Evolutionary conservation across 257 asterid genomes (phyloP).

Genomic region (Rauvolfia tetraphylla): DNA sequence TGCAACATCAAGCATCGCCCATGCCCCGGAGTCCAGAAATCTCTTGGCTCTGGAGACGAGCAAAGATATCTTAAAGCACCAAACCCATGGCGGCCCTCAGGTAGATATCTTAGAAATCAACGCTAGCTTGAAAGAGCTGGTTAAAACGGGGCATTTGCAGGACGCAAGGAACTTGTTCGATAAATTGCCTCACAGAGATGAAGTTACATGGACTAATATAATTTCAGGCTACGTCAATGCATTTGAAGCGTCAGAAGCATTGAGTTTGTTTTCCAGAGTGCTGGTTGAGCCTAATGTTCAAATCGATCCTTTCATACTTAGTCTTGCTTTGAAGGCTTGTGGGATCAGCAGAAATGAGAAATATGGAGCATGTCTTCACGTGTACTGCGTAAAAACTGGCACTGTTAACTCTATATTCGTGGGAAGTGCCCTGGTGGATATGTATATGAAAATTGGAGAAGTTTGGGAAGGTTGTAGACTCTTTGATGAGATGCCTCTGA

Average conservation of each 20-base stretch:
- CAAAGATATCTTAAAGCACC: conserved; percentile 13
- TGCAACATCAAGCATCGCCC: conserved; percentile 35
- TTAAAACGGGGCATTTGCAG: conserved; percentile 43
- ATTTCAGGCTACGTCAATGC: conserved; percentile 68
- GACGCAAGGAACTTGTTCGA: conserved; percentile 77
- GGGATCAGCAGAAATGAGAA: conserved; percentile 37
- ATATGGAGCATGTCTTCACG: conserved; percentile 59
- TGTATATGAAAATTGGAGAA: conserved; percentile 71
- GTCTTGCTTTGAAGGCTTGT: conserved; percentile 80
- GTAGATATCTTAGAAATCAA: conserved; percentile 44
- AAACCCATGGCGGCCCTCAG: conserved; percentile 24
- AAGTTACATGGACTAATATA: conserved; percentile 76
- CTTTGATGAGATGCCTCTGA: conserved; percentile 73
- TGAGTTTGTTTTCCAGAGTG: conserved; percentile 60
- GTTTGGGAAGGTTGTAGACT: conserved; percentile 55
- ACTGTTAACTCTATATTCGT: conserved; percentile 65
- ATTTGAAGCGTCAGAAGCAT: conserved; percentile 56
- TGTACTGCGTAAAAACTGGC: conserved; percentile 52
- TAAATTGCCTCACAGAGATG: conserved; percentile 61
- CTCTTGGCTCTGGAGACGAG: conserved; percentile 23
- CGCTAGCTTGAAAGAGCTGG: conserved; percentile 42
- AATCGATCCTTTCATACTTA: conserved; percentile 75
- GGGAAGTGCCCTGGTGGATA: conserved; percentile 76
- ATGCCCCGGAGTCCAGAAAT: conserved; percentile 29
- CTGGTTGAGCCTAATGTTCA: conserved; percentile 40